Conservation (phyloP, 1,139 yeast genomes). For the Kluyveromyces sp. region DNA sequence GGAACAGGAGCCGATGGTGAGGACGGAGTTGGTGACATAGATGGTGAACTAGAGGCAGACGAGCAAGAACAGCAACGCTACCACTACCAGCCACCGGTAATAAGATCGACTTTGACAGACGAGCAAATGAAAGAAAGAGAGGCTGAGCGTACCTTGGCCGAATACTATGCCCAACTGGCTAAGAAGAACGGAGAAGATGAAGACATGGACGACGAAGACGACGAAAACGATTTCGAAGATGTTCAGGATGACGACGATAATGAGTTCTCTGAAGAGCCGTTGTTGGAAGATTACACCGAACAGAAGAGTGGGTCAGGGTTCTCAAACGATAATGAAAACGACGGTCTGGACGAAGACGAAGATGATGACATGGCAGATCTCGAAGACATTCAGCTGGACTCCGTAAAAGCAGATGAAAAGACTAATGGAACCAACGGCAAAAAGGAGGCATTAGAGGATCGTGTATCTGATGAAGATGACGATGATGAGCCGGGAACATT, state of each 20-base stretch:
- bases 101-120: conserved; percentile 20
- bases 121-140: conserved; percentile 35
- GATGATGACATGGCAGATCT: conserved; percentile 33
- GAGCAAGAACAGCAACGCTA: conserved; percentile 1
- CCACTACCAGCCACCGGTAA: conserved; percentile 3
- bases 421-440: conserved; percentile 19
- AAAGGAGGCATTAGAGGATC: conserved; percentile 42
- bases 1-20: conserved; percentile 7
- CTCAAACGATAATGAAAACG: conserved; percentile 9
- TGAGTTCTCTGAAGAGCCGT: not conserved
- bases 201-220: conserved; percentile 27
- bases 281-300: not conserved
- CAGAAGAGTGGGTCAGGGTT: not conserved
- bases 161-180: conserved; percentile 52
- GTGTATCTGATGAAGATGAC: conserved; percentile 32
- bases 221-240: conserved; percentile 17
- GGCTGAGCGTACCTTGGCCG: conserved; percentile 54
- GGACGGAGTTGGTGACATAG: conserved; percentile 7
- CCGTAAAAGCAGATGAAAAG: conserved; percentile 35
- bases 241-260: conserved; percentile 1
- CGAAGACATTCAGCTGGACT: conserved; percentile 59
- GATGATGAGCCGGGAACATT: conserved; percentile 14
- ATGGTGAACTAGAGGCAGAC: not conserved
- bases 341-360: conserved; percentile 40
- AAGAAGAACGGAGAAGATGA: conserved; percentile 38